Evolutionary conservation across 1,284 basidiomycete species (phyloP).

Genomic region (Cutaneotrichosporon sp.): DNA sequence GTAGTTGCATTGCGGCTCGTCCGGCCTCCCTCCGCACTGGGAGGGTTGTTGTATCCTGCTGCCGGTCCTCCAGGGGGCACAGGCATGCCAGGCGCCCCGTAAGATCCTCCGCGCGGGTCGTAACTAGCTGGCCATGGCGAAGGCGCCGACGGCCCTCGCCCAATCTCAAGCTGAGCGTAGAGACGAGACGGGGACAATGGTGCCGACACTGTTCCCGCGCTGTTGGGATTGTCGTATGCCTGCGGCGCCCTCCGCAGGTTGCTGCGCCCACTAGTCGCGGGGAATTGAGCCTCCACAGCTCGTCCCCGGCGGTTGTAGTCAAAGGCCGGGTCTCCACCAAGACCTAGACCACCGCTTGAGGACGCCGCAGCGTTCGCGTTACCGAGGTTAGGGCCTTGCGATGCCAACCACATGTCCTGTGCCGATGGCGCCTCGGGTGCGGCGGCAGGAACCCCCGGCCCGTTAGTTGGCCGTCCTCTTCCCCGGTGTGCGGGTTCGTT

Average conservation of each 20-base stretch:
- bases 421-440: constrained; percentile 15
- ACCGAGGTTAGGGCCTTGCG: constrained; percentile 42
- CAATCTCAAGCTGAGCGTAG: constrained; percentile 44
- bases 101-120: constrained; percentile 10
- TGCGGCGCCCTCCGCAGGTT: constrained; percentile 14
- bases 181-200: constrained; percentile 44
- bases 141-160: constrained; percentile 15
- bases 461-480: not conserved
- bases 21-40: not conserved
- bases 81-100: constrained; percentile 13
- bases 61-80: constrained; percentile 7
- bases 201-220: constrained; percentile 44
- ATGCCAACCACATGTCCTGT: constrained; percentile 44
- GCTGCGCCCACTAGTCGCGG: not conserved
- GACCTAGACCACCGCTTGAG: constrained; percentile 21
- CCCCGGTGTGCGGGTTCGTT: constrained; percentile 1
- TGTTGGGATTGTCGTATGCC: constrained; percentile 31
- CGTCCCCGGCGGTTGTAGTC: constrained; percentile 16
- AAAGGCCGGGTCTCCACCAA: constrained; percentile 24
- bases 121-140: constrained; percentile 8
- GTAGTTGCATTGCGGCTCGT: constrained; percentile 10
- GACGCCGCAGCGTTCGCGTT: constrained; percentile 14
- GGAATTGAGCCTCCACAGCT: constrained; percentile 8
- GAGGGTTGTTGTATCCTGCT: not conserved
- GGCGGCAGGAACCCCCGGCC: not conserved